Evolutionary conservation across 495 filamentous ascomycete genomes (phyloP).

Genomic region (Aspergillus olivimuriae): DNA sequence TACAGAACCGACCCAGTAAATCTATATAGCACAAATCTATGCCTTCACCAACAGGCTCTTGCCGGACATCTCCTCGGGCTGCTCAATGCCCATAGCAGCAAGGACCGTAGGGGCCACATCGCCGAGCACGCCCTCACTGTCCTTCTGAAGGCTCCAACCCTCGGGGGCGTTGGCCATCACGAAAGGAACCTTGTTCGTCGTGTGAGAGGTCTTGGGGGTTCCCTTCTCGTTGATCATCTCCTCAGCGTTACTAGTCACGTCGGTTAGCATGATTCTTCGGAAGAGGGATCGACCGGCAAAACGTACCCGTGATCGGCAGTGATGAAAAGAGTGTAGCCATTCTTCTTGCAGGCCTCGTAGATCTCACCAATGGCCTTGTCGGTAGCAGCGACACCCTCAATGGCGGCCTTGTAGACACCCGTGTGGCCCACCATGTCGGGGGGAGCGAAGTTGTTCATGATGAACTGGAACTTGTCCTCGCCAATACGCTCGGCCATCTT

Average conservation of each 20-base stretch:
- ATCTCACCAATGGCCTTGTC: constrained; percentile 91
- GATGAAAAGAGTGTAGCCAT: constrained; percentile 86
- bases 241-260: constrained; percentile 89
- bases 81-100: constrained; percentile 79
- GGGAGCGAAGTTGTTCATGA: constrained; percentile 99
- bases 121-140: constrained; percentile 72
- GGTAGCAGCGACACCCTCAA: constrained; percentile 75
- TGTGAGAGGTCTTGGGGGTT: constrained; percentile 96
- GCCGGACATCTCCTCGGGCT: constrained; percentile 91
- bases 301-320: constrained; percentile 87
- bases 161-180: constrained; percentile 95
- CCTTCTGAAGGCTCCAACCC: constrained; percentile 81
- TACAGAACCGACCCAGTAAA: constrained; percentile 9
- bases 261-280: not conserved
- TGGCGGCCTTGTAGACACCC: constrained; percentile 93
- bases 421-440: constrained; percentile 99
- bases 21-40: constrained; percentile 22
- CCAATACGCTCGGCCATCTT: constrained; percentile 78
- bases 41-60: constrained; percentile 72
- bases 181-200: constrained; percentile 94
- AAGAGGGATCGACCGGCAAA: not conserved
- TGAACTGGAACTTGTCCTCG: constrained; percentile 78
- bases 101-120: constrained; percentile 94
- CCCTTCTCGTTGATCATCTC: constrained; percentile 96
- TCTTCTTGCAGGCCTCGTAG: constrained; percentile 86